Evolutionary conservation across 2,329 filamentous ascomycete genomes (phyloP).

Genomic region (Botryotinia narcissicola): DNA sequence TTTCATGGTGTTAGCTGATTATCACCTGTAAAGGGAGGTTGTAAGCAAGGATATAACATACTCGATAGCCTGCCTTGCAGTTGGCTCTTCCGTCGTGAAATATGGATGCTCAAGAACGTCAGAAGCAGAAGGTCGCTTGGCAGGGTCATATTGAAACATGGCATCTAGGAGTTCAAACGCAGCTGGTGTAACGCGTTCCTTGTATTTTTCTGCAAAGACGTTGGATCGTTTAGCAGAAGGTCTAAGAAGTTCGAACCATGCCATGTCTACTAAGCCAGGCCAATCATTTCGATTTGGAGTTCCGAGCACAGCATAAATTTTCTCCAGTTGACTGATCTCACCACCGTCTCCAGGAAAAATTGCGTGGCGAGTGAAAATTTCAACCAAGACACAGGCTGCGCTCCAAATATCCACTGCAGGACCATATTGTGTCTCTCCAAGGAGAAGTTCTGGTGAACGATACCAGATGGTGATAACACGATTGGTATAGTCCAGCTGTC

Average conservation of each 20-base stretch:
- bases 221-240: conserved; percentile 71
- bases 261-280: conserved; percentile 89
- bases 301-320: conserved; percentile 90
- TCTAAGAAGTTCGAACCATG: conserved; percentile 91
- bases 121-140: conserved; percentile 75
- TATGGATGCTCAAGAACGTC: conserved; percentile 85
- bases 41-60: conserved; percentile 47
- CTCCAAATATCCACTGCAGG: conserved; percentile 95
- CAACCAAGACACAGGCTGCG: conserved; percentile 91
- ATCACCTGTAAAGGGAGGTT: neutral
- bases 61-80: conserved; percentile 75
- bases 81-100: conserved; percentile 79
- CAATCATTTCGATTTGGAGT: conserved; percentile 83
- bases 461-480: conserved; percentile 99
- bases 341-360: conserved; percentile 94
- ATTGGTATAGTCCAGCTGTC: conserved; percentile 94
- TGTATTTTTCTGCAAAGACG: conserved; percentile 80
- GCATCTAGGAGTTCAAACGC: conserved; percentile 78
- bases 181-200: conserved; percentile 69
- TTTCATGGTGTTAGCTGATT: conserved; percentile 31
- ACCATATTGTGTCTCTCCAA: conserved; percentile 88
- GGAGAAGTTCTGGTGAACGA: conserved; percentile 81
- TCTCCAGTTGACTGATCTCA: conserved; percentile 94
- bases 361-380: conserved; percentile 90
- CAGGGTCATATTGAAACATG: conserved; percentile 90